Percentiles rank a stretch among this genome's conserved stretches.
Conservation (phyloP, 768 basidiomycete genomes). For the Termitomyces sp. region DNA sequence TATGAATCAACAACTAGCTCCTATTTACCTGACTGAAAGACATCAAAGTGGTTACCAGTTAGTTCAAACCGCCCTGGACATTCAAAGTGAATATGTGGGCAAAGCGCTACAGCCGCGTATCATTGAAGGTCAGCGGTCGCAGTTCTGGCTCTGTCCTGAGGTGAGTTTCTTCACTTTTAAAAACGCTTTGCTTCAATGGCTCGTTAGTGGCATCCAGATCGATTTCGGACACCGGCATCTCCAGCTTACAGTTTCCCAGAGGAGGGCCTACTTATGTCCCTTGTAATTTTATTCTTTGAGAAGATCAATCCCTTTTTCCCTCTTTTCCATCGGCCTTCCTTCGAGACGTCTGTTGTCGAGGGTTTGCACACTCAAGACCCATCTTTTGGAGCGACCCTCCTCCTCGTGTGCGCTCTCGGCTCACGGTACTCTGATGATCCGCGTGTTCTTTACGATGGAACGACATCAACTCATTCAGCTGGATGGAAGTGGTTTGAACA, state of each 20-base stretch:
- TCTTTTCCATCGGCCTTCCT: conserved; percentile 70
- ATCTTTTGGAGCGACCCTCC: conserved; percentile 46
- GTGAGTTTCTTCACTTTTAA: background rate
- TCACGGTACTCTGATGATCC: conserved; percentile 58
- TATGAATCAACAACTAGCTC: conserved; percentile 5
- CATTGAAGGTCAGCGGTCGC: conserved; percentile 31
- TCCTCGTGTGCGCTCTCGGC: conserved; percentile 67
- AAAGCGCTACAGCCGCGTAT: conserved; percentile 20
- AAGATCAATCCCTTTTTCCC: conserved; percentile 54
- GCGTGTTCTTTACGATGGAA: conserved; percentile 47
- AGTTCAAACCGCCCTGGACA: conserved; percentile 50
- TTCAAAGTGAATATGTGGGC: conserved; percentile 53
- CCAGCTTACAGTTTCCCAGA: conserved; percentile 45
- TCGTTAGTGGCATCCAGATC: conserved; percentile 29
- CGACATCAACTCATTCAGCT: conserved; percentile 37
- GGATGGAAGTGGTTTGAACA: conserved; percentile 70
- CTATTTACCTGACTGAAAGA: background rate
- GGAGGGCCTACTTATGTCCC: conserved; percentile 42
- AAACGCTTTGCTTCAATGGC: background rate
- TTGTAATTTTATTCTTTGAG: conserved; percentile 68
- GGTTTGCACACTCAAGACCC: conserved; percentile 48
- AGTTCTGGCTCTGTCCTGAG: conserved; percentile 41
- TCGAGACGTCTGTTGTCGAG: conserved; percentile 46
- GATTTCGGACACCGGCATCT: conserved; percentile 18
- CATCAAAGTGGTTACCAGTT: conserved; percentile 44